Base-by-base conservation (phyloP, 495 filamentous ascomycete species). In the Xylaria acuta region DNA sequence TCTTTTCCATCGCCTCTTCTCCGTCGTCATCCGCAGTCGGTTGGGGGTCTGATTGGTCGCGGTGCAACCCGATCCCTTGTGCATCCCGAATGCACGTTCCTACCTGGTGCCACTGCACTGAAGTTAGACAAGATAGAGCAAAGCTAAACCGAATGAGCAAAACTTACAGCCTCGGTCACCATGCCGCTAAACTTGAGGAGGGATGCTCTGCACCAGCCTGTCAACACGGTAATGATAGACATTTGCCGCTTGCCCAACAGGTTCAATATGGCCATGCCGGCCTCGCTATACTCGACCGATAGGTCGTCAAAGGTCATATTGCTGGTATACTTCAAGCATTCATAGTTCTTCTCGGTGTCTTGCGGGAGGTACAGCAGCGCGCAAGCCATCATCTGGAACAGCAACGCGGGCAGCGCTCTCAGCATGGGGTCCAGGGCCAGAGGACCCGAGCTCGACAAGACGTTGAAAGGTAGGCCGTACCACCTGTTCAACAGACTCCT, bases 21-120 rank as follows among this genome's bases (percentile, higher is more conserved):
- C 79, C 78, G n/a, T 76, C 76, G 69, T 81, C 79, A 36, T 83
- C 78, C 69, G 74, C 64, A 20, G 65, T 74, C 53, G 82, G 79
- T 64, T 82, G 79, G 22, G 82, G 80, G 67, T 85, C 80, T 27
- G 82, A 75, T 51, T 79, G 75, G 65, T 88, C 84, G 34, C 84
- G 84, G 72, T 90, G 88, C 49, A 91, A 74, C 32, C 88, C 89
- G 64, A 91, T 87, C 72, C 90, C 89, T 76, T 90, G 88, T 9
- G 86, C 89, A 77, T 91, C 89, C 51, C 88, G 80, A 63, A 90
- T 90, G 12, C 84, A 81, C 36, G 82, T 79, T 20, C 87, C 88
- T 25, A 91, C 82, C 18, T 84, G 82, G 79, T 91, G 88, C 89
- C 89, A 91, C 77, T 85, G 56, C 43, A n/a, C 9, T 51, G 40